These are phyloP conservation scores for Acer negundo DNA, from an alignment of 345 rosid species.

Conservation along the genomic window DNA sequence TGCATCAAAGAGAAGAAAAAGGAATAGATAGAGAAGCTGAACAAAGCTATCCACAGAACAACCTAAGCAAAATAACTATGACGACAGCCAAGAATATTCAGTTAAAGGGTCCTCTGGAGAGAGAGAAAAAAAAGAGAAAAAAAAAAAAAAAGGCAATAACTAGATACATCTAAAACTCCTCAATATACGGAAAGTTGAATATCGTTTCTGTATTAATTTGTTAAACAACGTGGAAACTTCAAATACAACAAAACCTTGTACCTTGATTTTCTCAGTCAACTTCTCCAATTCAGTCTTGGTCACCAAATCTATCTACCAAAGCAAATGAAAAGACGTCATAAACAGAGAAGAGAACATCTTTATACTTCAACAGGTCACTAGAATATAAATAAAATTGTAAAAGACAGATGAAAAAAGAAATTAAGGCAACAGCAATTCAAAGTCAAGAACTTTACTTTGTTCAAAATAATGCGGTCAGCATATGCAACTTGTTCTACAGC, in stretches of 20 bases:
- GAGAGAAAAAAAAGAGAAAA: too few relatives aligned
- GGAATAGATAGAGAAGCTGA: too few relatives aligned
- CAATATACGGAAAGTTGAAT: too few relatives aligned
- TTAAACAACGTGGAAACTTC: not conserved
- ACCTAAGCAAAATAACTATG: too few relatives aligned
- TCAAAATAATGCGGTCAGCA: conserved; percentile 75
- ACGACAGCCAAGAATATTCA: too few relatives aligned
- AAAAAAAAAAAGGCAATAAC: too few relatives aligned
- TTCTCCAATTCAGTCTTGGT: conserved; percentile 49
- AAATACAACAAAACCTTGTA: conserved; percentile 12
- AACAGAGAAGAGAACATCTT: not conserved
- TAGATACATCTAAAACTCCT: too few relatives aligned
- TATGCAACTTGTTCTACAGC: conserved; percentile 82
- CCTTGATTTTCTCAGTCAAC: conserved; percentile 62
- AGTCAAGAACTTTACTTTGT: conserved; percentile 46
- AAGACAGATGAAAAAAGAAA: not conserved
- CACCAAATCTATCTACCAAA: conserved; percentile 69
- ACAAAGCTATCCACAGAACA: too few relatives aligned
- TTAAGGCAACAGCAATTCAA: not conserved
- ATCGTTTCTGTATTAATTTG: not conserved
- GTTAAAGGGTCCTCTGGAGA: too few relatives aligned
- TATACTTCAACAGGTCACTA: not conserved
- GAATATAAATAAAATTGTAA: not conserved
- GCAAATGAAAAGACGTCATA: not conserved
- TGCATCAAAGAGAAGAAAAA: too few relatives aligned